Percentiles rank a stretch among this genome's conserved stretches.
phyloP scores from a whole-genome alignment of 331 rosid species.

The Rosa hybrid region DNA sequence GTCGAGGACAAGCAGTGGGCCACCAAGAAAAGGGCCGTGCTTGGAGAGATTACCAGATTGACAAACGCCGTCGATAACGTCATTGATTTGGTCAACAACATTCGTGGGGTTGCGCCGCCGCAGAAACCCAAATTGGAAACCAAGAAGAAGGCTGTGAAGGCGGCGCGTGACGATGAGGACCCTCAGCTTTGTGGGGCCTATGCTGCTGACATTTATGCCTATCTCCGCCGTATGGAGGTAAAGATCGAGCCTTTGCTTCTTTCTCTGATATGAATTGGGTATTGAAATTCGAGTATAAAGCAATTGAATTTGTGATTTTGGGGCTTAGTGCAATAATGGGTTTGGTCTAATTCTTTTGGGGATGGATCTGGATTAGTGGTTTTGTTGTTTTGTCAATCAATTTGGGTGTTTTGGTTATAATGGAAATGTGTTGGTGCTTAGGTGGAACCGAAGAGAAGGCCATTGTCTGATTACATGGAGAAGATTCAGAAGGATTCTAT shows the following conservation, averaged over 20 bases:
- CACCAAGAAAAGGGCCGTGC: constrained; percentile 56
- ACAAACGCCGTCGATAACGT: constrained; percentile 28
- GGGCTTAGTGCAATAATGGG: too few species aligned
- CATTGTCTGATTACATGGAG: constrained; percentile 43
- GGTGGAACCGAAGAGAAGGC: constrained; percentile 47
- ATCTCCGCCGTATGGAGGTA: constrained; percentile 80
- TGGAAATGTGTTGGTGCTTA: background rate
- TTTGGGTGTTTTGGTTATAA: background rate
- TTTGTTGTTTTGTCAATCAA: background rate
- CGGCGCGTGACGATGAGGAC: constrained; percentile 32
- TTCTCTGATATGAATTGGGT: background rate
- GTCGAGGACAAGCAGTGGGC: constrained; percentile 17
- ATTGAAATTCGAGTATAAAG: background rate
- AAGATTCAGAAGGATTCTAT: constrained; percentile 44
- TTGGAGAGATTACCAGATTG: constrained; percentile 59
- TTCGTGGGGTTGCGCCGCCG: background rate
- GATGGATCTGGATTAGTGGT: too few species aligned
- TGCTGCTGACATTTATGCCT: constrained; percentile 60
- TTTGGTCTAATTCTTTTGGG: too few species aligned
- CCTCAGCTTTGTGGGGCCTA: constrained; percentile 62
- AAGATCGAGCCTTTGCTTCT: background rate
- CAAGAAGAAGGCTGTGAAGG: background rate
- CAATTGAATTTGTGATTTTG: background rate
- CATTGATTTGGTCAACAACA: constrained; percentile 1
- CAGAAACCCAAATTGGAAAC: constrained; percentile 24